Conservation (phyloP, 192 early-diverging fungal species). For the Umbelopsis ramanniana region DNA sequence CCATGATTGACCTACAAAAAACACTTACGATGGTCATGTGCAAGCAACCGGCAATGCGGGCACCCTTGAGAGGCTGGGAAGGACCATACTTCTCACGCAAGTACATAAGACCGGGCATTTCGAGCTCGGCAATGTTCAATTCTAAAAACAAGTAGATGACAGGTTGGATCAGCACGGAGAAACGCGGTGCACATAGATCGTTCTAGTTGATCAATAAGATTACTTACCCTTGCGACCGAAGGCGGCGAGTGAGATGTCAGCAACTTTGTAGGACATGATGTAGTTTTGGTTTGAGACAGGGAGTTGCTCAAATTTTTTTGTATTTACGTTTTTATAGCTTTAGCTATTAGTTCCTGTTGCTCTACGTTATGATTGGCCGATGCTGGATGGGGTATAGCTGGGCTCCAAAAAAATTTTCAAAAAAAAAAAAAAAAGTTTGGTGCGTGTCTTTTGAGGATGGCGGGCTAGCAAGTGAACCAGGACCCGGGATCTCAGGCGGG, state of each 20-base stretch:
- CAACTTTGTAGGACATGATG: conserved; percentile 58
- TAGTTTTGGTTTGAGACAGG: conserved; percentile 10
- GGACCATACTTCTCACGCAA: conserved; percentile 93
- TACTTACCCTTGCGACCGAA: conserved; percentile 98
- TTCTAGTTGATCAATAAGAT: conserved; percentile 26
- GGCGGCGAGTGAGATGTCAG: conserved; percentile 92
- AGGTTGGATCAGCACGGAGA: not conserved
- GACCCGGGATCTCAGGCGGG: too few species aligned
- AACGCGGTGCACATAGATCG: not conserved
- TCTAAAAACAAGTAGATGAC: conserved; percentile 55
- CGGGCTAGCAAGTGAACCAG: too few species aligned
- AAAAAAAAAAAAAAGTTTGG: not conserved
- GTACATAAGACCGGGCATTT: conserved; percentile 99
- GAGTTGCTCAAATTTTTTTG: conserved; percentile 4
- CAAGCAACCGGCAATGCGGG: conserved; percentile 96
- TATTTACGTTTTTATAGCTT: conserved; percentile 20
- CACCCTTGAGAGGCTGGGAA: conserved; percentile 87
- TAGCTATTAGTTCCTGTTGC: not conserved
- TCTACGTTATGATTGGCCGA: not conserved
- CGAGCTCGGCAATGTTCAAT: conserved; percentile 79
- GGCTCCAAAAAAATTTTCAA: conserved; percentile 11
- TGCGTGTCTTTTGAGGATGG: not conserved
- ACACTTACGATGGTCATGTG: conserved; percentile 91
- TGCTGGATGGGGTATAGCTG: conserved; percentile 17
- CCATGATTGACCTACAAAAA: not conserved